Percentiles rank a stretch among this genome's conserved stretches.
Conservation (phyloP, 2,329 filamentous ascomycete genomes). For the Aspergillus sp. region DNA sequence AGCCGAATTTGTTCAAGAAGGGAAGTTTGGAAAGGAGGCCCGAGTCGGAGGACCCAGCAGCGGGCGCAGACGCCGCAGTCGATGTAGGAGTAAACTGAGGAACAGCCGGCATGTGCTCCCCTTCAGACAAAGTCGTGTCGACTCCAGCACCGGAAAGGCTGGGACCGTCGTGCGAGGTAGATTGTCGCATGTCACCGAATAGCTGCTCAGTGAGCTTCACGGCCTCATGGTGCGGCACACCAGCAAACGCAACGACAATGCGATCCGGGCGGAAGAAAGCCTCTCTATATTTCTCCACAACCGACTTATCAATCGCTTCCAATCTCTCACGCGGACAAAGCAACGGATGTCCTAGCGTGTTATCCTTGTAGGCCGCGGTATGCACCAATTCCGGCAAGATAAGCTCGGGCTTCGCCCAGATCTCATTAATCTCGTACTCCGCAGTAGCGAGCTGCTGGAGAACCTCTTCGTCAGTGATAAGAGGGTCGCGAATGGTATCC, state of each 20-base stretch:
- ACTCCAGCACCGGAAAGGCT: constrained; percentile 57
- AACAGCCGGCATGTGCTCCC: constrained; percentile 32
- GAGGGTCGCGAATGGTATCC: constrained; percentile 86
- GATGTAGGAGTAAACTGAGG: constrained; percentile 44
- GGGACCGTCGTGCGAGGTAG: constrained; percentile 51
- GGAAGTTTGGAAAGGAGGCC: constrained; percentile 79
- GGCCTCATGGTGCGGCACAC: constrained; percentile 78
- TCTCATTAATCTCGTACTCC: constrained; percentile 93
- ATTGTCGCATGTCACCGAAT: constrained; percentile 83
- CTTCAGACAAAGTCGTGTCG: constrained; percentile 50
- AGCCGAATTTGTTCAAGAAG: constrained; percentile 81
- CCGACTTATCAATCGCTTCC: constrained; percentile 67
- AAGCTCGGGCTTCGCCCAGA: constrained; percentile 95
- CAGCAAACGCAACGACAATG: constrained; percentile 93
- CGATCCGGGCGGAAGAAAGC: constrained; percentile 85
- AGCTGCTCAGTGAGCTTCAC: constrained; percentile 76
- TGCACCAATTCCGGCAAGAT: constrained; percentile 95
- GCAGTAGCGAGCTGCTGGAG: constrained; percentile 84
- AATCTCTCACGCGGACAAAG: constrained; percentile 86
- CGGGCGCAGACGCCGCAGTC: constrained; percentile 33
- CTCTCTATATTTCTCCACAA: constrained; percentile 75
- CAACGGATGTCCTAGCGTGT: constrained; percentile 91
- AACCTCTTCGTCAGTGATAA: constrained; percentile 84
- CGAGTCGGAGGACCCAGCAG: constrained; percentile 52
- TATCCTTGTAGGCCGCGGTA: constrained; percentile 92